Evolutionary conservation across 2,329 filamentous ascomycete genomes (phyloP), one percentile per base, ranked within the genome.

Genomic region (Ophiostoma populinum): DNA sequence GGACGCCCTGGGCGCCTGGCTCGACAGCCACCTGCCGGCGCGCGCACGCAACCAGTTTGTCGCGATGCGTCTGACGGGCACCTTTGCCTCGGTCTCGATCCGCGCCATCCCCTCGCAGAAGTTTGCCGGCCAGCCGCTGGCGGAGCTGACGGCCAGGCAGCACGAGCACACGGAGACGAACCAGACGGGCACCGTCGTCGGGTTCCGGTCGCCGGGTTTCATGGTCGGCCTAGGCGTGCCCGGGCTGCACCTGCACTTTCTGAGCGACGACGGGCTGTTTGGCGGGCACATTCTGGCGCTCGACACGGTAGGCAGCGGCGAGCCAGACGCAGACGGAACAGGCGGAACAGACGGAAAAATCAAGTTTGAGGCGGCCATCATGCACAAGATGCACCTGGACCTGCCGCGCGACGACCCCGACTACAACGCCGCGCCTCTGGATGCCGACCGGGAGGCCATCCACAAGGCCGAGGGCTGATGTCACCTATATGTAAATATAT

Each of bases 231-330:
- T 32, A 5, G 30, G 30, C 19, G 30, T 32, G 13, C 30, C 30
- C 13, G 30, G 30, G 1, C 30, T 32, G 30, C 30, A 32, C 18
- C 30, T 32, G 13, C 30, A 32, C 30, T 32, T 32, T 24, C 30
- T 32, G 9, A 32, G 30, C 20, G 30, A 32, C 13, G 30, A 32
- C 30, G 20, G 13, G n/a, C 15, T 15, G n/a, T 32, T 22, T 20
- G 30, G 30, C 2, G 30, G 30, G 5, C 30, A 32, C 19, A 22
- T 32, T 16, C 30, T 32, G 2, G 30, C 20, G 6, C 30, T 32
- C 13, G 19, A 32, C 13, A 32, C 24, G 30, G 18, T 7, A 10
- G 12, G 7, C 8, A n/a, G 20, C 11, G 20, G 20, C 5, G 30
- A 13, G 13, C n/a, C n/a, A n/a, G n/a, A n/a, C n/a, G n/a, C n/a